Conservation (phyloP, 441 rosid genomes). For the Erysimum pusillum region DNA sequence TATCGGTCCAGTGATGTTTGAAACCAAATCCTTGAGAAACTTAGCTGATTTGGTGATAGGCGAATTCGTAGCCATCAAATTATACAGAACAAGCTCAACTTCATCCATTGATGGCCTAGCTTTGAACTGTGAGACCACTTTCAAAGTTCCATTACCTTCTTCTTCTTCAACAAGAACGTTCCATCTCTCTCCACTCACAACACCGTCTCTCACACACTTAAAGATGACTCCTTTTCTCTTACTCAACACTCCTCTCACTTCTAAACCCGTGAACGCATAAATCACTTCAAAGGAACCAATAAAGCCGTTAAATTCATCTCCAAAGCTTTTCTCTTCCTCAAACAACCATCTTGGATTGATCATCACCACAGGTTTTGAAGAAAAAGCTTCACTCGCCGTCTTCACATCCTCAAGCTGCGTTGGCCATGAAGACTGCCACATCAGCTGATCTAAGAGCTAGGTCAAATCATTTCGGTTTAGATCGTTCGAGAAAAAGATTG, state of each 20-base stretch:
- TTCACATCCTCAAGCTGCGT: conserved; percentile 57
- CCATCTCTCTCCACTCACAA: conserved; percentile 85
- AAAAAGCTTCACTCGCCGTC: conserved; percentile 51
- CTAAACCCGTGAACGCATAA: conserved; percentile 79
- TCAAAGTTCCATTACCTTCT: conserved; percentile 67
- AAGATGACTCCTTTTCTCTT: conserved; percentile 76
- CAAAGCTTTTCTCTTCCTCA: conserved; percentile 69
- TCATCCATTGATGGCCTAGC: conserved; percentile 72
- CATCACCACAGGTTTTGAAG: conserved; percentile 75
- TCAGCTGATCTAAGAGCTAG: conserved; percentile 60
- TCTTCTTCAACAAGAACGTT: conserved; percentile 81
- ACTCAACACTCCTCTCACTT: conserved; percentile 76
- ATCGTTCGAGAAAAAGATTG: too few relatives aligned
- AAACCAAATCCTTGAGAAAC: conserved; percentile 73
- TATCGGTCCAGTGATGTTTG: conserved; percentile 74
- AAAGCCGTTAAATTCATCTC: conserved; percentile 55
- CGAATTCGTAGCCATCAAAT: conserved; percentile 86
- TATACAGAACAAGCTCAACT: conserved; percentile 80
- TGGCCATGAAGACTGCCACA: conserved; percentile 66
- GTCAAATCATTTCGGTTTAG: too few relatives aligned
- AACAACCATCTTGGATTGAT: conserved; percentile 80
- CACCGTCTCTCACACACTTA: conserved; percentile 84
- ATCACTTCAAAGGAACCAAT: conserved; percentile 78
- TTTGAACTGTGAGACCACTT: conserved; percentile 77
- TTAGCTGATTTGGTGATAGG: conserved; percentile 87